Evolutionary conservation across 441 rosid genomes (phyloP), one percentile per base, ranked within the genome.

Genomic region (Iberis amara): DNA sequence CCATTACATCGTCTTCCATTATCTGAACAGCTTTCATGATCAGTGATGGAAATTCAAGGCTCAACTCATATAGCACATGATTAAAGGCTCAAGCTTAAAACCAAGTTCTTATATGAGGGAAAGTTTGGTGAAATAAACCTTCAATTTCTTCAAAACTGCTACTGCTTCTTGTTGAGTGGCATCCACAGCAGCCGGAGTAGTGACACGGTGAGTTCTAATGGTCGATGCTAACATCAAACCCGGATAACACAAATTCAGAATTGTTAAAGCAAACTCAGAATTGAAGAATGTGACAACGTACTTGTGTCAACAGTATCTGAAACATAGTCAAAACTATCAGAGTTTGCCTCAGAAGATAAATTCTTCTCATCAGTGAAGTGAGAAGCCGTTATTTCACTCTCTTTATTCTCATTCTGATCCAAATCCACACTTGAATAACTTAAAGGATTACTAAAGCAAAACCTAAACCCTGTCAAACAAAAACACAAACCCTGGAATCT

Each of bases 141-240:
- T 79, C 59, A 85, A 80, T 65, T 81, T 85, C 77, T 85, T 82
- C 49, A 91, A 69, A 68, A 74, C 72, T 2, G 68, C 65, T 35
- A 85, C 47, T 55, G 95, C 83, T 74, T 85, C 94, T 76, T 75
- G 76, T 75, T 91, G 95, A 47, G 85, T 60, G 33, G 85, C 69
- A 75, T 91, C 96, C 62, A 75, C 69, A 6, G 64, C 55, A 59
- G 77, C 70, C 11, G 73, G 64, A 33, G 64, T 43, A 11, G 65
- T 41, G 61, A 79, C 63, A 55, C 51, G 64, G 47, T 73, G 75
- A 47, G 58, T 36, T 59, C 72, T 81, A 38, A 55, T 42, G 0
- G 39, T 12, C 39, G 73, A 48, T 31, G 60, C 82, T 73, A 15
- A 46, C 8, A 10, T 1, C 3, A 2, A 30, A 30, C 30, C 8